Base-by-base conservation (phyloP, 208 protist species). In the Leishmania tropica region DNA sequence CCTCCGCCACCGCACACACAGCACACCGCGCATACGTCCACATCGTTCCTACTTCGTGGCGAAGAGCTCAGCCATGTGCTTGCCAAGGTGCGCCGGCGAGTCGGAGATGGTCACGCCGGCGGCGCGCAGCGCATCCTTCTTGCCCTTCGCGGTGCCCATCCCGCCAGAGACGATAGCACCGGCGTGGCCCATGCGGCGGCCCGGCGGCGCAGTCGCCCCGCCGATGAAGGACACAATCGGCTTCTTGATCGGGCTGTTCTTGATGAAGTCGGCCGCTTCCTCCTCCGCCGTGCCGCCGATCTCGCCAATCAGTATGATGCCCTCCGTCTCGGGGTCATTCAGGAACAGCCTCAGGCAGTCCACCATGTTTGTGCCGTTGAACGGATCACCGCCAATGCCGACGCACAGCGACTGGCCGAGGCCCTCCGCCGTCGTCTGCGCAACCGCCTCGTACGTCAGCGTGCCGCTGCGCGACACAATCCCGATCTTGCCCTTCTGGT, bases 321-420 rank as follows among this genome's bases (percentile, higher is more conserved):
- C 99, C 89, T 99, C 95, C 8, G 99, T 99, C 81, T 99, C 90
- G 74, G 98, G 98, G 91, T 99, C 99, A 62, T 98, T 90, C 76
- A 99, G 87, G 89, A 99, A 99, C 40, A 98, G 82, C 81, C 99
- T 95, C 62, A 99, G 92, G 85, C 95, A 98, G 89, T 99, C 99
- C 78, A 99, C 96, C 95, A 99, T 99, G 94, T 99, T 99, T 71
- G 99, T 99, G 37, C 99, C 99, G 90, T 99, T 99, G 95, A 99
- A 99, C 73, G 99, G 99, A 87, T 99, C 99, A 87, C 99, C 99
- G 87, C 99, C 99, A 90, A 99, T 99, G 81, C 99, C 99, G 56
- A 99, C 93, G 86, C 98, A 99, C 24, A 97, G 94, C 35, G 98
- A 97, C 92, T 99, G 99, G 79, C 99, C 99, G 19, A 99, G 94